These are phyloP conservation scores for Solanum bulbocastanum DNA, from an alignment of 257 asterid species.

Conservation along the genomic window DNA sequence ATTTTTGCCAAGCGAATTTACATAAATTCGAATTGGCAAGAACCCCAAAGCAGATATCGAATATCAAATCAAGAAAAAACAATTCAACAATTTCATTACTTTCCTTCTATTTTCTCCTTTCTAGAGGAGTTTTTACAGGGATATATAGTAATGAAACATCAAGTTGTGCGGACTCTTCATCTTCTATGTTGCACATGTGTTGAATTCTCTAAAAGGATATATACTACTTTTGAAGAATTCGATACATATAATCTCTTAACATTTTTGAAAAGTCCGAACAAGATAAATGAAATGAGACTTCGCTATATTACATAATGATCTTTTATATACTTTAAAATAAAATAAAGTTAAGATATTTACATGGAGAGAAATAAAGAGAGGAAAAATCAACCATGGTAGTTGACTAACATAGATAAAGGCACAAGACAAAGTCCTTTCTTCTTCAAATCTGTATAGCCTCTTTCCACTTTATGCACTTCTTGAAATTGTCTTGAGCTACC, in stretches of 20 bases:
- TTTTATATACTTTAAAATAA: not conserved
- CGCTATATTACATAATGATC: not conserved
- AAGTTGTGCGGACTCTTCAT: too few species aligned
- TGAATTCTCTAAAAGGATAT: too few species aligned
- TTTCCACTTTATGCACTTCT: conserved; percentile 1
- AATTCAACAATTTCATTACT: not conserved
- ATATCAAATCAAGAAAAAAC: too few species aligned
- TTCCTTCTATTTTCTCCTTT: not conserved
- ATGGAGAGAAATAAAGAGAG: not conserved
- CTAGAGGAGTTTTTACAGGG: not conserved
- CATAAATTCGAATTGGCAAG: too few species aligned
- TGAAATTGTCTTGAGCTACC: conserved; percentile 1
- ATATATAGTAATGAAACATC: too few species aligned
- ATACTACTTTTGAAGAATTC: too few species aligned
- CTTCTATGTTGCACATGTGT: not conserved
- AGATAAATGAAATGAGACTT: not conserved
- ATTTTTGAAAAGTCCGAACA: too few species aligned
- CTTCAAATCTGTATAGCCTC: conserved; percentile 22
- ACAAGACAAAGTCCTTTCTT: conserved; percentile 48
- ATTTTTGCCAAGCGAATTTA: too few species aligned
- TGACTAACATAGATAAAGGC: conserved; percentile 38
- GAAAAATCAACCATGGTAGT: conserved; percentile 18
- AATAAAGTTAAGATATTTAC: not conserved
- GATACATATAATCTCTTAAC: too few species aligned
- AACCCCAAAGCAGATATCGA: not conserved